Evolutionary conservation across 2,329 filamentous ascomycete genomes (phyloP).

Genomic region (Pestalotiopsis sp.): DNA sequence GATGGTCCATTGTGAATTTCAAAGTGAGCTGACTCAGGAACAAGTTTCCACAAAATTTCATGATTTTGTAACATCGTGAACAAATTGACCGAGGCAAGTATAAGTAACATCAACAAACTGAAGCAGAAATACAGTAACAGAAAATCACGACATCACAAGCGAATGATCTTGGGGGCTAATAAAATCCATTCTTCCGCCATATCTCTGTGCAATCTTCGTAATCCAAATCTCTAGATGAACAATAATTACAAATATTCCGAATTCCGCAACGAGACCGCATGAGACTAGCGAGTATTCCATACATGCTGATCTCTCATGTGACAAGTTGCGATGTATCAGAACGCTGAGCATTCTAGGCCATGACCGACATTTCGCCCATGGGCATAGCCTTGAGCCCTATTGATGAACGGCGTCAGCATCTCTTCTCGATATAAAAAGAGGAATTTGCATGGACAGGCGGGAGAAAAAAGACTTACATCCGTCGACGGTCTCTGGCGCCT

Average conservation of each 20-base stretch:
- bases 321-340: background rate
- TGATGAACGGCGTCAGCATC: background rate
- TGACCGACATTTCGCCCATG: conserved; percentile 33
- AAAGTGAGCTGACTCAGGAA: no score
- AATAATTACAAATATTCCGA: background rate
- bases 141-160: background rate
- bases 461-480: conserved; percentile 42
- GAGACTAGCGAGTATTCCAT: background rate
- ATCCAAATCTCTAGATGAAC: background rate
- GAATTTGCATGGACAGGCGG: background rate
- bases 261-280: background rate
- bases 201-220: background rate
- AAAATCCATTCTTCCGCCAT: background rate
- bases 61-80: no score
- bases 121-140: background rate
- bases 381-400: conserved; percentile 31
- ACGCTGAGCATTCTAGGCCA: conserved; percentile 23
- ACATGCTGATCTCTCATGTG: background rate
- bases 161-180: background rate
- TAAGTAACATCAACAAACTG: no score
- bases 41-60: no score
- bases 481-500: conserved; percentile 51
- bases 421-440: background rate
- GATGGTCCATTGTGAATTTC: no score
- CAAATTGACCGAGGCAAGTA: background rate